phyloP scores from a whole-genome alignment of 1,284 basidiomycete genomes.

The Thelephora terrestris region DNA sequence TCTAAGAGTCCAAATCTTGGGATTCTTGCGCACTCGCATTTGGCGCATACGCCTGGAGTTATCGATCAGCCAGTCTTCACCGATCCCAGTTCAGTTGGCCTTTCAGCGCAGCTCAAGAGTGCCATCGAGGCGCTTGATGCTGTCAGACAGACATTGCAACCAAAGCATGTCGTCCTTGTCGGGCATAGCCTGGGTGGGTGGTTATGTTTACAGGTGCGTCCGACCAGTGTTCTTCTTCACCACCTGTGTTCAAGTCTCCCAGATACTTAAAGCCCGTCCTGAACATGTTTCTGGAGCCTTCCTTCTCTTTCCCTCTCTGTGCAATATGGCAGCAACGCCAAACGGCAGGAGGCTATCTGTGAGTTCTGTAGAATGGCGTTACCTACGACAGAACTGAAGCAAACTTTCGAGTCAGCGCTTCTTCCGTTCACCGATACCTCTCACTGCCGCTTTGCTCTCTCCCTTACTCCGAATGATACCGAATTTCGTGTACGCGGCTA shows the following conservation, averaged over 20 bases:
- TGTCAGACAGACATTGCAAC: conserved; percentile 25
- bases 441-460: conserved; percentile 30
- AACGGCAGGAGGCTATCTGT: conserved; percentile 37
- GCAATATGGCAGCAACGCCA: conserved; percentile 42
- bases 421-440: conserved; percentile 36
- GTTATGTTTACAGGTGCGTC: conserved; percentile 42
- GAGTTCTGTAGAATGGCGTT: conserved; percentile 5
- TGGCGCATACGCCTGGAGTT: conserved; percentile 38
- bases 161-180: conserved; percentile 32
- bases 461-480: conserved; percentile 23
- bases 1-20: conserved; percentile 28
- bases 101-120: conserved; percentile 38
- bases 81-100: conserved; percentile 18
- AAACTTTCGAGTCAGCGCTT: conserved; percentile 28
- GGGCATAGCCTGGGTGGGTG: conserved; percentile 57
- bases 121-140: conserved; percentile 40
- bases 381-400: not conserved
- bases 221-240: not conserved
- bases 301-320: conserved; percentile 50
- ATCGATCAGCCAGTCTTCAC: conserved; percentile 4
- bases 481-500: conserved; percentile 16
- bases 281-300: conserved; percentile 29
- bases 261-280: conserved; percentile 41
- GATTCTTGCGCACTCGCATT: conserved; percentile 42
- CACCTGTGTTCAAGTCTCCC: conserved; percentile 1